These are phyloP conservation scores for Trichosporon inkin DNA, from an alignment of 1,284 basidiomycete species.

Conservation along the genomic window DNA sequence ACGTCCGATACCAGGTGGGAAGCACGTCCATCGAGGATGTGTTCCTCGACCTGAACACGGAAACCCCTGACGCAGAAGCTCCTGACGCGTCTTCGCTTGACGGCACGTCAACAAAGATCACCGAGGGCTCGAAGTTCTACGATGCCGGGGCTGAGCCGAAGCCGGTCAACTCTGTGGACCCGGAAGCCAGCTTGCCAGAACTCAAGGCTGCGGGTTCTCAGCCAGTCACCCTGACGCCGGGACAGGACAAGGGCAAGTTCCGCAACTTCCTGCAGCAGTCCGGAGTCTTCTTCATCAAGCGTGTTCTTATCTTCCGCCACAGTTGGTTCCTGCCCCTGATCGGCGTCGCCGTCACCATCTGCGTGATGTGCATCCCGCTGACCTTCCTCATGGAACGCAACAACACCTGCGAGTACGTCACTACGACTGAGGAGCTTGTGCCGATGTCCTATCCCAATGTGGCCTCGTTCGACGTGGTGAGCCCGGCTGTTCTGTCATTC, in stretches of 20 bases:
- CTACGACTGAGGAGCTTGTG: slow-evolving; percentile 11
- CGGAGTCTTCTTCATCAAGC: slow-evolving; percentile 67
- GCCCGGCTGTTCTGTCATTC: background rate
- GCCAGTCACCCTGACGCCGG: slow-evolving; percentile 15
- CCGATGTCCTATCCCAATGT: slow-evolving; percentile 24
- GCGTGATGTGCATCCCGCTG: slow-evolving; percentile 62
- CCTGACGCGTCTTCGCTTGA: background rate
- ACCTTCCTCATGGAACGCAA: slow-evolving; percentile 59
- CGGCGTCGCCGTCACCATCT: slow-evolving; percentile 60
- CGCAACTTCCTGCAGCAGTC: slow-evolving; percentile 5
- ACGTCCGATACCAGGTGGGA: slow-evolving; percentile 60
- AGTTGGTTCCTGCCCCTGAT: slow-evolving; percentile 66
- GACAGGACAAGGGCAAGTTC: background rate
- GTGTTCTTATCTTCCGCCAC: slow-evolving; percentile 60
- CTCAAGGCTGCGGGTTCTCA: slow-evolving; percentile 51
- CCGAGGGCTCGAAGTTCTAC: background rate
- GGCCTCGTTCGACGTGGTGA: background rate
- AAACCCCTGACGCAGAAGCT: slow-evolving; percentile 31
- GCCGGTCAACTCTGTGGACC: background rate
- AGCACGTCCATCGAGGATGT: slow-evolving; percentile 75
- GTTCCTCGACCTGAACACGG: slow-evolving; percentile 63
- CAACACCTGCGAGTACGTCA: slow-evolving; percentile 53
- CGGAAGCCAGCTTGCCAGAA: background rate
- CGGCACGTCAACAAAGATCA: background rate
- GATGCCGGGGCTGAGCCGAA: background rate